Evolutionary conservation across 2,329 filamentous ascomycete species (phyloP), one percentile per base, ranked within the genome.

Genomic region (Penicillium capsulatum): DNA sequence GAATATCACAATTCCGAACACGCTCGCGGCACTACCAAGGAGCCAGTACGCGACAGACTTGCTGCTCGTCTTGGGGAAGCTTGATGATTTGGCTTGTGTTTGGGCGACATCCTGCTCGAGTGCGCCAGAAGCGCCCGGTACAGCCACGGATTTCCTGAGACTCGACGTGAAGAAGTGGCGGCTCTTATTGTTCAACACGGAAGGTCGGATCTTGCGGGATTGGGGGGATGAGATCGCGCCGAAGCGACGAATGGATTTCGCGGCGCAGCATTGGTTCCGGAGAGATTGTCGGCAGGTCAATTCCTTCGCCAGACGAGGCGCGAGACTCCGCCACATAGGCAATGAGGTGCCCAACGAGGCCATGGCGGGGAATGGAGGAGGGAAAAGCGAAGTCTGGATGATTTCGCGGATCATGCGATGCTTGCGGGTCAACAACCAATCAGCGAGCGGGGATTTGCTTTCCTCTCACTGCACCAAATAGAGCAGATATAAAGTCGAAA

Each of bases 1-100:
- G 65, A 94, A 94, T 31, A 98, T 80, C 36, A 98, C 90, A 57
- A 98, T 95, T 44, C 92, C 92, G 67, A 97, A 98, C 36, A 97
- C 92, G 63, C 88, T 94, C 30, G 80, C 85, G 1, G 92, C 90
- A 54, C 90, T 96, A 32, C 81, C 91, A 40, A 98, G 71, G 31
- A 98, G 77, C 90, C 90, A 98, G 71, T 91, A 91, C 44, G 83
- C 92, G 31, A 95, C 90, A 7, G 73, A 70, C 66, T 86, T 92
- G 42, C 82, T 79, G 50, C 78, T 88, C 7, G 77, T 78, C 54
- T 85, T 65, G 13, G 77, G 76, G 54, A 76, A 79, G 47, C 61
- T 57, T 5, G 65, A 22, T 5, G 19, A 64, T 42, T 63, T 65
- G 7, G 52, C 41, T 33, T 60, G 56, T 7, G 52, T 42, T 33